These are phyloP conservation scores for Bretschneidera sinensis DNA, from an alignment of 345 rosid species.

Conservation along the genomic window DNA sequence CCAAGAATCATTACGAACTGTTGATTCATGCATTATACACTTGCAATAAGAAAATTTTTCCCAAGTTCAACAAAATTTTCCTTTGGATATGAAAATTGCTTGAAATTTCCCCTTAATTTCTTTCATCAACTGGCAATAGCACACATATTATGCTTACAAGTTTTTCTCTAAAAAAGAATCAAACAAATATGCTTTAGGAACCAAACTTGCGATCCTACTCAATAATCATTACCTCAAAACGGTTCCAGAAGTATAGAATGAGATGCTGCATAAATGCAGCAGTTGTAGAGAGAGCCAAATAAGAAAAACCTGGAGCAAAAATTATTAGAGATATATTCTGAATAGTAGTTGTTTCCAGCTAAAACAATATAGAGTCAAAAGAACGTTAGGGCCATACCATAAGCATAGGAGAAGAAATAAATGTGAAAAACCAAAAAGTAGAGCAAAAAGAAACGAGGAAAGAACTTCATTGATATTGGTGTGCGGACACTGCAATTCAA, in stretches of 20 bases:
- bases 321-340: neutral
- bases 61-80: too few species aligned
- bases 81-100: too few species aligned
- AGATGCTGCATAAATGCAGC: conserved; percentile 98
- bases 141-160: too few species aligned
- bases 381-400: conserved; percentile 48
- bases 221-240: conserved; percentile 71
- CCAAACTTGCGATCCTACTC: neutral
- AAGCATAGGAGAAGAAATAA: conserved; percentile 88
- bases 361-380: neutral
- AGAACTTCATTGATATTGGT: conserved; percentile 97
- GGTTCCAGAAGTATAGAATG: conserved; percentile 95
- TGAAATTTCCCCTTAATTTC: too few species aligned
- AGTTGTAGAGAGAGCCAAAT: conserved; percentile 79
- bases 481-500: conserved; percentile 81
- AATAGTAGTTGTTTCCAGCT: neutral
- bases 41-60: too few species aligned
- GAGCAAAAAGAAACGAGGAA: conserved; percentile 95
- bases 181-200: neutral
- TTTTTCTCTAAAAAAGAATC: too few species aligned
- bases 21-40: too few species aligned
- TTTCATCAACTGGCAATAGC: too few species aligned
- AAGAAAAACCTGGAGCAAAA: conserved; percentile 73
- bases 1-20: too few species aligned
- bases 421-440: conserved; percentile 98